Evolutionary conservation across 805 yeast genomes (phyloP), one percentile per base, ranked within the genome.

Genomic region (Yarrowia sp.): DNA sequence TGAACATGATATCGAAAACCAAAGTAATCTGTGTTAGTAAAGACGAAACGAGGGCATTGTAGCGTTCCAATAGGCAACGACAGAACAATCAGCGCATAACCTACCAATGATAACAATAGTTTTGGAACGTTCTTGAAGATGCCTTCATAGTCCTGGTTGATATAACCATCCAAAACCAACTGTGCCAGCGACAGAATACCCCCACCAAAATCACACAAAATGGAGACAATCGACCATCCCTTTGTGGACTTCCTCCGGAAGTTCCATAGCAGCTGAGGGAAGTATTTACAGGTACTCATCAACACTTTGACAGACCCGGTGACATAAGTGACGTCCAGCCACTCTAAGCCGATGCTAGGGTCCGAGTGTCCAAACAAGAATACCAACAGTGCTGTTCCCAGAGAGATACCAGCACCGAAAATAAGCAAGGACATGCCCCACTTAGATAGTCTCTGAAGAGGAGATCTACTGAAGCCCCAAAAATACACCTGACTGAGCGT

Each of bases 191-290:
- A 73, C 58, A 77, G 73, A 4, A 73, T 22, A 18, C 80, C 76
- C 2, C 84, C 84, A 3, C 70, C 49, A 8, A 79, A 67, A 67
- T 81, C 84, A 18, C 78, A 69, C 22, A 68, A 58, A 6, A 78
- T 73, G 38, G 78, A 77, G 14, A 70, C 61, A 36, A 73, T 75
- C 4, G 83, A 77, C 63, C 78, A 76, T 1, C 84, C 84, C 64
- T 71, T 72, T 69, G 81, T 78, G 7, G 81, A 76, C 42, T 71
- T 70, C 31, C 84, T 73, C 53, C 69, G 66, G 56, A 68, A 68
- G 65, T 80, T 80, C 69, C 75, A 75, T 33, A 71, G 61, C 3
- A 80, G 76, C 66, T 81, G 84, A 0, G 84, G 84, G 6, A 81
- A 63, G 65, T 81, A 79, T 67, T 81, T 81, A 47, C 77, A 69